phyloP scores from a whole-genome alignment of 441 rosid species.

The Erodium chrysanthum region DNA sequence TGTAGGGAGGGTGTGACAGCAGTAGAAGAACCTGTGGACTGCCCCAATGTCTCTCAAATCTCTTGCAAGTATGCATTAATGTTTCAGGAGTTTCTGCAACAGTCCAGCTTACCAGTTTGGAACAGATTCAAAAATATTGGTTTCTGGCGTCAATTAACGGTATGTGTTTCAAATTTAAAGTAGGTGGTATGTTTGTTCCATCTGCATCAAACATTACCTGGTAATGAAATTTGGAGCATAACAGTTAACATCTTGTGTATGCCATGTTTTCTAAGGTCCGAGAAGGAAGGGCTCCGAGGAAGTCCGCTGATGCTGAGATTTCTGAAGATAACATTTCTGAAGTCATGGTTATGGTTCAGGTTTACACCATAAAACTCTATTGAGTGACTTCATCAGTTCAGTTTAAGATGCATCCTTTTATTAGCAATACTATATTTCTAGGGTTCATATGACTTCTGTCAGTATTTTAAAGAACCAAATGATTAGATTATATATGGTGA shows the following conservation, averaged over 20 bases:
- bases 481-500: not conserved
- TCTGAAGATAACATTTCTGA: slow-evolving; percentile 44
- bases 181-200: slow-evolving; percentile 4
- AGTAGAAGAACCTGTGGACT: slow-evolving; percentile 74
- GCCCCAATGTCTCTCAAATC: slow-evolving; percentile 78
- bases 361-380: slow-evolving; percentile 17
- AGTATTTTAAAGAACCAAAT: slow-evolving; percentile 14
- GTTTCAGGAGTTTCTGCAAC: slow-evolving; percentile 67
- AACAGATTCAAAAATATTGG: slow-evolving; percentile 74
- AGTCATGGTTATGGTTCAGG: slow-evolving; percentile 95
- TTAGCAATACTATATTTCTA: not conserved
- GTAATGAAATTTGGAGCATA: not conserved
- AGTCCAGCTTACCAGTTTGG: slow-evolving; percentile 74
- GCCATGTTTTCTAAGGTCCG: slow-evolving; percentile 48
- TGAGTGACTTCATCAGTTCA: not conserved
- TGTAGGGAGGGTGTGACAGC: slow-evolving; percentile 91
- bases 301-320: slow-evolving; percentile 34
- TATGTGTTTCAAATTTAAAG: slow-evolving; percentile 25
- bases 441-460: not conserved
- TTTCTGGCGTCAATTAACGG: slow-evolving; percentile 93
- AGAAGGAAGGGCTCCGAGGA: slow-evolving; percentile 63
- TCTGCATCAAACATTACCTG: slow-evolving; percentile 15
- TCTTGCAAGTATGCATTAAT: slow-evolving; percentile 63
- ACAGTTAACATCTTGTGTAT: not conserved
- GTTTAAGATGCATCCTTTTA: not conserved